Base-by-base conservation (phyloP, 331 rosid genomes). In the Quercus lobata region DNA sequence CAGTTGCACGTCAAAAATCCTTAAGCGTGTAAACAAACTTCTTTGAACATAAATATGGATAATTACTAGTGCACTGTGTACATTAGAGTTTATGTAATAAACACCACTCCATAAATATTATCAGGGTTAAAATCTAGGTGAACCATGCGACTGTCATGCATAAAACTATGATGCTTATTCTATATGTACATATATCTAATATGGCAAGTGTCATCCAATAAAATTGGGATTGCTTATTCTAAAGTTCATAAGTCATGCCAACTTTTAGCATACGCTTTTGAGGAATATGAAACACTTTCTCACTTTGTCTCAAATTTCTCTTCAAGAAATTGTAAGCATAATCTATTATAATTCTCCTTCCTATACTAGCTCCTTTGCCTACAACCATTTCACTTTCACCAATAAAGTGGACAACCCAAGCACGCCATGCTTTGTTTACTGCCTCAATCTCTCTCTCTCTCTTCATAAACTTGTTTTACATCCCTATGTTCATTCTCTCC, bases 301-400 rank as follows among this genome's bases (percentile, higher is more conserved):
- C 88, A 73, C 81, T 84, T 49, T 89, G 90, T 44, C 91, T 83
- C 61, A 86, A 74, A 65, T 89, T 91, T 75, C 71, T 89, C 85
- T 83, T 87, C 84, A 91, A 69, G 80, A 91, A 87, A 72, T 78
- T 76, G 29, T 87, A 89, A 9, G 83, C 91, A 81, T 91, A 86
- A 62, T 91, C 88, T 7, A 89, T 91, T 81, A 87, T 24, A 69
- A 87, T 63, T 19, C 79, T 89, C 66, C 86, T 89, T 2, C 76
- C 81, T 5, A 89, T 53, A 6, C 84, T 76, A 15, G 86, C 76
- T 41, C 86, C 86, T 69, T 83, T 63, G 18, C 77, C 74, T 1
- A 91, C 90, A 1, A 82, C 65, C 77, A 89, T 84, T 27, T 91
- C 93, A 27, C 65, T 89, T 81, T 89, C 93, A 29, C 96, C 93